phyloP scores from a whole-genome alignment of 2,329 filamentous ascomycete genomes.

The Exophiala alcalophila region DNA sequence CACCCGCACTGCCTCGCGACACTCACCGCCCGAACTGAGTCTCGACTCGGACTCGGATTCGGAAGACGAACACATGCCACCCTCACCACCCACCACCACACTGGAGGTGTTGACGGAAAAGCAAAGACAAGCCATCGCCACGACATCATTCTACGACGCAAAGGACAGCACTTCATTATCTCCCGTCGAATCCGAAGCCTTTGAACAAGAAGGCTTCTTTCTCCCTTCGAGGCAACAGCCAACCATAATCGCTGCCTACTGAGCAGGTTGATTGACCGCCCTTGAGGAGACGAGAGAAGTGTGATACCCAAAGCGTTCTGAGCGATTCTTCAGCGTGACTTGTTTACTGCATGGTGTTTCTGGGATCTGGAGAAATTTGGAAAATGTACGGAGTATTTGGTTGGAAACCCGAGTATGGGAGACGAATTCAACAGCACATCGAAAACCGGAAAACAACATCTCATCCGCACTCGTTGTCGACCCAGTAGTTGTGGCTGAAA shows the following conservation, averaged over 20 bases:
- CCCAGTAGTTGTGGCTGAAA: conserved; percentile 29
- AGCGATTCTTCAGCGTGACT: conserved; percentile 9
- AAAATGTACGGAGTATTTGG: conserved; percentile 3
- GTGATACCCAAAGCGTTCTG: conserved; percentile 27
- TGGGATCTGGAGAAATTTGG: background rate
- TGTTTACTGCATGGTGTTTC: conserved; percentile 26
- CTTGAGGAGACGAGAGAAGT: conserved; percentile 24
- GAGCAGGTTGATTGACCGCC: conserved; percentile 31
- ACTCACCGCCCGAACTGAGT: conserved; percentile 67
- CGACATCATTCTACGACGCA: conserved; percentile 40
- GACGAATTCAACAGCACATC: background rate
- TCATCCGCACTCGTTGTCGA: conserved; percentile 7
- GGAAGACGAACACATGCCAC: conserved; percentile 72
- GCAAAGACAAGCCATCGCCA: conserved; percentile 45
- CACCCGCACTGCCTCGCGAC: conserved; percentile 65
- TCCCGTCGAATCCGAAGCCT: conserved; percentile 31
- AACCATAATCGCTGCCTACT: conserved; percentile 51
- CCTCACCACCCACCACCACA: conserved; percentile 60
- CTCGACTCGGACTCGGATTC: conserved; percentile 63
- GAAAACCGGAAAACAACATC: conserved; percentile 2
- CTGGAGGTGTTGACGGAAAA: conserved; percentile 62
- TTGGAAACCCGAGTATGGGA: background rate
- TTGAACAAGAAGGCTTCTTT: conserved; percentile 52
- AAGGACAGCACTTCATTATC: conserved; percentile 27
- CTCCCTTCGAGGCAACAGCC: conserved; percentile 43